Percentiles rank a stretch among this genome's conserved stretches.
phyloP scores from a whole-genome alignment of 1,284 basidiomycete genomes.

The Schizophyllum commune region DNA sequence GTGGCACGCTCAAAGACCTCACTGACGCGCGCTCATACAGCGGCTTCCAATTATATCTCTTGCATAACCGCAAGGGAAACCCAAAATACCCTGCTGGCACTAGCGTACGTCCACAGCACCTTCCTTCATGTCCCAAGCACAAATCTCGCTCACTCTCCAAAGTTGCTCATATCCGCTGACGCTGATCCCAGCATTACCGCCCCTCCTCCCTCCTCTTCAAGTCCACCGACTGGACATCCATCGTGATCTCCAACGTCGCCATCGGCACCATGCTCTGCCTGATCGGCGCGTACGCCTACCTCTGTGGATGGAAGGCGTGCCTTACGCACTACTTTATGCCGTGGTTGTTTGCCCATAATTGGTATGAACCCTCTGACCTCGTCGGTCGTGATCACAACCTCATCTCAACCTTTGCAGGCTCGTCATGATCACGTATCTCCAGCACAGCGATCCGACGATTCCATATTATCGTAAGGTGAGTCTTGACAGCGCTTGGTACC shows the following conservation, averaged over 20 bases:
- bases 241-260: constrained; percentile 52
- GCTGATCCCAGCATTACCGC: constrained; percentile 21
- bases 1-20: constrained; percentile 10
- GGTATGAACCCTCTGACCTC: constrained; percentile 20
- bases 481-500: no score
- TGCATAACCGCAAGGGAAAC: constrained; percentile 29
- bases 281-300: constrained; percentile 34
- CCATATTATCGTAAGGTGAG: constrained; percentile 33
- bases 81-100: constrained; percentile 26
- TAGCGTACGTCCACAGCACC: constrained; percentile 16
- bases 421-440: constrained; percentile 34
- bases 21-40: constrained; percentile 10
- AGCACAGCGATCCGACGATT: constrained; percentile 33
- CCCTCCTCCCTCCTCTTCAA: constrained; percentile 25
- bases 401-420: constrained; percentile 18
- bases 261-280: constrained; percentile 36
- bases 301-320: constrained; percentile 16
- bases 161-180: no score
- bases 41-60: constrained; percentile 27
- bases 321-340: constrained; percentile 41
- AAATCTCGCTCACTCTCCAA: no score
- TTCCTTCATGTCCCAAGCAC: not conserved
- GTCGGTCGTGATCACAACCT: not conserved
- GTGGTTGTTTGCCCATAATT: constrained; percentile 48
- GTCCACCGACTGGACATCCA: constrained; percentile 21